Evolutionary conservation across 1,139 yeast species (phyloP), one percentile per base, ranked within the genome.

Genomic region (Arxiozyma slooffiae): DNA sequence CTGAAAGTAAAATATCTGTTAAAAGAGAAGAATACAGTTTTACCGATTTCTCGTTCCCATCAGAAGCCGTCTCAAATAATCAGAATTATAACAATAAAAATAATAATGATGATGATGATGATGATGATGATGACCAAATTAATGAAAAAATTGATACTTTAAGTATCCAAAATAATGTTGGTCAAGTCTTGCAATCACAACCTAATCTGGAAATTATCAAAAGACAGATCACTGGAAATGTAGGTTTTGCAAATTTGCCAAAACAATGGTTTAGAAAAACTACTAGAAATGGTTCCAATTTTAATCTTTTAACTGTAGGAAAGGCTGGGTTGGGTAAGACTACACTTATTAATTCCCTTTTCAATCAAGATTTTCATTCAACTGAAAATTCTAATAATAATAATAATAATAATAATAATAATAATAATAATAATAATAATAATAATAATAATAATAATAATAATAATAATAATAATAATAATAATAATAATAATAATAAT

Each of bases 191-290:
- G 44, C 70, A 69, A 16, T 60, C 58, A 24, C 70, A 66, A 51
- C 69, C 72, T 21, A 71, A 70, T 46, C 58, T 71, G 51, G 74
- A 74, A 63, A 75, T 88, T 54, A 80, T 88, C 62, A 84, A 85
- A 62, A 82, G 94, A 60, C 87, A 87, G 64, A 79, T 90, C 60
- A 85, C 82, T 59, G 95, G 96, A 6, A 90, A 85, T 67, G 98
- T 94, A 53, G 99, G 99, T 4, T 92, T 94, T 71, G 96, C 97
- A 60, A 94, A 90, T 71, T 77, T 94, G 63, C 99, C 99, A 53
- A 92, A 90, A 68, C 99, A 94, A 74, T 92, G 97, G 97, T 97
- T 92, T 71, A 81, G 96, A 71, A 89, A 87, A 70, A 83, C 95
- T 6, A 82, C 90, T 57, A 84, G 92, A 71, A 81, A 92, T 67